A percentile compares a stretch with the other conserved stretches of the same genome.
These are phyloP conservation scores for Termitomyces bulborhizus DNA, from an alignment of 768 basidiomycete species.

Conservation along the genomic window DNA sequence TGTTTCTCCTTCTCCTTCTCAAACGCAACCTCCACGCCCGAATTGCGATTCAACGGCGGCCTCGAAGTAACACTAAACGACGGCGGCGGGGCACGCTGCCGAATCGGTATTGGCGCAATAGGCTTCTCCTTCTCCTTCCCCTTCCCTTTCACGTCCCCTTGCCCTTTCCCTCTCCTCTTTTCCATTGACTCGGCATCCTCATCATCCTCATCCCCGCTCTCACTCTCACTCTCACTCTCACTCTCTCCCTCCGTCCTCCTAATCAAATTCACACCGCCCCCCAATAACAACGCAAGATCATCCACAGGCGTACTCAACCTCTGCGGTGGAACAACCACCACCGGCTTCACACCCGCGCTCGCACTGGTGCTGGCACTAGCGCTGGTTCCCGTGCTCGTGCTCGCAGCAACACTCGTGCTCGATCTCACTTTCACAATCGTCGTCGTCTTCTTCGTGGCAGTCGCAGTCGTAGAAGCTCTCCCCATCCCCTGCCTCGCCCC, in stretches of 20 bases:
- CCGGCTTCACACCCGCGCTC: neutral
- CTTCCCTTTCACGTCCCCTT: neutral
- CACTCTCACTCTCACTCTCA: slow-evolving; percentile 19
- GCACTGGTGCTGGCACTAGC: neutral
- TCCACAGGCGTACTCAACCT: slow-evolving; percentile 31
- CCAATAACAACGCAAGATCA: slow-evolving; percentile 36
- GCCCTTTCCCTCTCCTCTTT: slow-evolving; percentile 9
- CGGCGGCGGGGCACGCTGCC: slow-evolving; percentile 45
- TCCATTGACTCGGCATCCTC: slow-evolving; percentile 7
- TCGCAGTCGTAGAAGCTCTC: no score
- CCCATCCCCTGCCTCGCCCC: neutral
- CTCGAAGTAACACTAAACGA: slow-evolving; percentile 61
- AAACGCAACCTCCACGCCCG: neutral
- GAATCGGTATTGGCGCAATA: slow-evolving; percentile 55
- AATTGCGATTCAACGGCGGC: slow-evolving; percentile 31
- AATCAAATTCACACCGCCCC: slow-evolving; percentile 36
- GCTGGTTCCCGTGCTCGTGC: neutral
- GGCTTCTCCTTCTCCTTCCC: slow-evolving; percentile 14
- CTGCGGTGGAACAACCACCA: neutral
- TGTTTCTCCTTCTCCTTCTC: neutral
- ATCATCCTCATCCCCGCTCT: slow-evolving; percentile 18
- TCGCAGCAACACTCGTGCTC: neutral
- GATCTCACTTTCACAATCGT: neutral
- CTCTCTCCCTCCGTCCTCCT: slow-evolving; percentile 25
- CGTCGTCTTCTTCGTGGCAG: neutral